phyloP scores from a whole-genome alignment of 805 yeast genomes.

The Starmerella stellata region DNA sequence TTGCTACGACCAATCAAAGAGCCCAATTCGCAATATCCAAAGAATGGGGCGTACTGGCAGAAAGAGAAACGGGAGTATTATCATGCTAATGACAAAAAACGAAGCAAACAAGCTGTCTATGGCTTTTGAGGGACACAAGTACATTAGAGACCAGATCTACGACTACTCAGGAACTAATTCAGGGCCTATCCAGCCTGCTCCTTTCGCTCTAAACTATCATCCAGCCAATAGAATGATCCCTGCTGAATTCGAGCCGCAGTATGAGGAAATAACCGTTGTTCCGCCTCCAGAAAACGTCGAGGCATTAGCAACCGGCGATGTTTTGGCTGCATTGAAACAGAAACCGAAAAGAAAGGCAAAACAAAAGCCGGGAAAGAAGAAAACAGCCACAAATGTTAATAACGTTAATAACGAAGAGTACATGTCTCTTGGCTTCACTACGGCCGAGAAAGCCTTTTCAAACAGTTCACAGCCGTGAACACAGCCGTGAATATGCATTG shows the following conservation, averaged over 20 bases:
- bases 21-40: slow-evolving; percentile 85
- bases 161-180: slow-evolving; percentile 11
- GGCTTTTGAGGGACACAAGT: slow-evolving; percentile 68
- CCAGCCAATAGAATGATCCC: slow-evolving; percentile 58
- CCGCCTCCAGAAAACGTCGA: slow-evolving; percentile 53
- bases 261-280: slow-evolving; percentile 38
- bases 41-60: slow-evolving; percentile 98
- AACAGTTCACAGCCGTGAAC: no score
- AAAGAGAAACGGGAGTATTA: slow-evolving; percentile 70
- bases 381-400: no score
- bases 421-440: no score
- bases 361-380: neutral
- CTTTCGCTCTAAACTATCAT: slow-evolving; percentile 28
- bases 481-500: no score
- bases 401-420: no score
- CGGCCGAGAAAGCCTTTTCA: no score
- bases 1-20: slow-evolving; percentile 81
- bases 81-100: slow-evolving; percentile 53
- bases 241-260: slow-evolving; percentile 32
- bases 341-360: neutral
- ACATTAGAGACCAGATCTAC: slow-evolving; percentile 49
- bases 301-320: slow-evolving; percentile 14
- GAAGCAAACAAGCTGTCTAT: slow-evolving; percentile 66
- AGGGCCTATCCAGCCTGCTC: slow-evolving; percentile 17
- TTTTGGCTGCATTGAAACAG: slow-evolving; percentile 13